phyloP scores from a whole-genome alignment of 83 land plant genomes.

The Larix sibirica region DNA sequence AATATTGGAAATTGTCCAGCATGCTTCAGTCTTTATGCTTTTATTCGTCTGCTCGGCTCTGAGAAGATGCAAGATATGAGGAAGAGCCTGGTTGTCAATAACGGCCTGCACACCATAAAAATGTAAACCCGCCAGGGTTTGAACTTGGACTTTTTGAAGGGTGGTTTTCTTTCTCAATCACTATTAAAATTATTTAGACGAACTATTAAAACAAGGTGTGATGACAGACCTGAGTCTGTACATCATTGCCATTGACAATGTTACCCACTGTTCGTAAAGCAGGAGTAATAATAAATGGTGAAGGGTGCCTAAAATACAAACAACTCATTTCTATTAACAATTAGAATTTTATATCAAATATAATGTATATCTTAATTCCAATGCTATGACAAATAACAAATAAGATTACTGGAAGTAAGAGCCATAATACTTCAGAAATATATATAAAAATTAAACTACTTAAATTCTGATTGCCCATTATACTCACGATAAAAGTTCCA shows the following conservation, averaged over 20 bases:
- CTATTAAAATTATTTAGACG: no score
- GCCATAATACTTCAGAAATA: no score
- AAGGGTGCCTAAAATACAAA: constrained; percentile 22
- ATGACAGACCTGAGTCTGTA: constrained; percentile 44
- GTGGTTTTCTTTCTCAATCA: no score
- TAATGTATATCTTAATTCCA: no score
- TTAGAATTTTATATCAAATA: no score
- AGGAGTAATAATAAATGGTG: constrained; percentile 32
- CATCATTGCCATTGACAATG: constrained; percentile 58
- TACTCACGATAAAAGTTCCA: constrained; percentile 48
- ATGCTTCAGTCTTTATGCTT: constrained; percentile 64
- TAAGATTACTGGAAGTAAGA: no score
- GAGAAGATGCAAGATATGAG: constrained; percentile 36
- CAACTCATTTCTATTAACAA: no score
- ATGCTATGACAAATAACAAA: no score
- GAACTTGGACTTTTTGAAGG: neutral
- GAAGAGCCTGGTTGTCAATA: constrained; percentile 51
- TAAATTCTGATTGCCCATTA: no score
- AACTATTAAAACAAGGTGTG: neutral
- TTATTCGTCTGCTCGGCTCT: constrained; percentile 40
- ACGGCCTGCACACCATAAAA: constrained; percentile 28
- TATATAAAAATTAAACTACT: no score
- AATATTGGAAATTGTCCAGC: constrained; percentile 73
- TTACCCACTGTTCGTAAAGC: constrained; percentile 57
- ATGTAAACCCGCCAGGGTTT: neutral